Percentiles rank a stretch among this genome's conserved stretches.
Conservation (phyloP, 1,139 yeast genomes). For the Blastobotrys elegans region DNA sequence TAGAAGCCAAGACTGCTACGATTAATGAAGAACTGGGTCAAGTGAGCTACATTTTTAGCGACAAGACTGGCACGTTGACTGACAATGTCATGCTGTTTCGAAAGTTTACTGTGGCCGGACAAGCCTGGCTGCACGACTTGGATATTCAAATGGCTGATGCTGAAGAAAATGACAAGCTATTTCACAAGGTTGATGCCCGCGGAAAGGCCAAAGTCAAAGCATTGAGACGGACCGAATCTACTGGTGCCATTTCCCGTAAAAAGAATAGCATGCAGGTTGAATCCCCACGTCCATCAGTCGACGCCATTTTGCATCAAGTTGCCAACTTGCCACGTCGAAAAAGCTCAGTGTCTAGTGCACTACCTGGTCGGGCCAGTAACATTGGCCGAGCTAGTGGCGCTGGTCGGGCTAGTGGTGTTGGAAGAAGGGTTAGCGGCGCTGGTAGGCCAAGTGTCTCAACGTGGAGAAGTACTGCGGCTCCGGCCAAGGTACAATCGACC, state of each 20-base stretch:
- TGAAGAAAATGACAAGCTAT: conserved; percentile 10
- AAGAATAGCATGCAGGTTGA: background rate
- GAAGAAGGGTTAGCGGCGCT: background rate
- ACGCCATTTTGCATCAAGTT: conserved; percentile 33
- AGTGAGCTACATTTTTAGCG: conserved; percentile 89
- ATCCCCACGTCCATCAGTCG: conserved; percentile 26
- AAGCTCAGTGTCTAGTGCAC: conserved; percentile 32
- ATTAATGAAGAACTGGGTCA: conserved; percentile 96
- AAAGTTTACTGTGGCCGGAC: conserved; percentile 54
- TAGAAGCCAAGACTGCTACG: conserved; percentile 92
- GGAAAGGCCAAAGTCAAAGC: background rate
- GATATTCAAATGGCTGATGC: conserved; percentile 41
- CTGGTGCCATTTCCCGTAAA: conserved; percentile 3
- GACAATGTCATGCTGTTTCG: conserved; percentile 37
- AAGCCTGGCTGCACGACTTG: conserved; percentile 81
- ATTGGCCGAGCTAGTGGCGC: conserved; percentile 1
- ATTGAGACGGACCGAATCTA: conserved; percentile 11
- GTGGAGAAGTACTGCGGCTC: conserved; percentile 38
- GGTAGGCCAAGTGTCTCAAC: conserved; percentile 26
- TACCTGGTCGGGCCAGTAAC: conserved; percentile 48
- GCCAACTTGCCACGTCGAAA: conserved; percentile 34
- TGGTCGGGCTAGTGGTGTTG: conserved; percentile 42
- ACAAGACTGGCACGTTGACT: conserved; percentile 95
- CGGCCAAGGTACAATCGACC: conserved; percentile 33
- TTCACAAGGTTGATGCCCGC: conserved; percentile 7